phyloP scores from a whole-genome alignment of 805 yeast species.

The Zygoascus flipseniorum region DNA sequence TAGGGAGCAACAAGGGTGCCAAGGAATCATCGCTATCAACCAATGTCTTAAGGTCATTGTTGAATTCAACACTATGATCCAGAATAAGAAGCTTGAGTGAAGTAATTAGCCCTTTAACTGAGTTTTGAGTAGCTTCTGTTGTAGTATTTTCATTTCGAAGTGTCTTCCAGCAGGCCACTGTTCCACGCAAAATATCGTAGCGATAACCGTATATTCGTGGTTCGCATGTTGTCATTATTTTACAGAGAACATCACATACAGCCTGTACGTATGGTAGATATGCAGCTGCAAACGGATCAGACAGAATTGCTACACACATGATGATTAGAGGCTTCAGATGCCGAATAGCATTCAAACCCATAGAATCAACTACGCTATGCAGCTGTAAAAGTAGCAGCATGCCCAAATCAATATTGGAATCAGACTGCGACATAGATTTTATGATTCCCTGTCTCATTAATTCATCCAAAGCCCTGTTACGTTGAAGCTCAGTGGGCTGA shows the following conservation, averaged over 20 bases:
- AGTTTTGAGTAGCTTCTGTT: background rate
- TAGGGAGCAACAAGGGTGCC: background rate
- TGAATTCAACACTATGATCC: background rate
- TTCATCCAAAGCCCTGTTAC: slow-evolving; percentile 19
- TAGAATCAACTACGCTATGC: slow-evolving; percentile 6
- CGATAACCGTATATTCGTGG: slow-evolving; percentile 22
- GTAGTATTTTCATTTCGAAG: slow-evolving; percentile 6
- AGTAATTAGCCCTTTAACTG: background rate
- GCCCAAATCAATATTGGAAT: slow-evolving; percentile 17
- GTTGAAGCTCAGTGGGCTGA: background rate
- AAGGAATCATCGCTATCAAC: background rate
- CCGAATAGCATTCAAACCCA: slow-evolving; percentile 15
- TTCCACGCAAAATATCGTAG: slow-evolving; percentile 22
- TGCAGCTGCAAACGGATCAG: slow-evolving; percentile 25
- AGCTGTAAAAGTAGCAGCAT: slow-evolving; percentile 11
- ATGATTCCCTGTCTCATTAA: slow-evolving; percentile 24
- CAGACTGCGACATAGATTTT: slow-evolving; percentile 18
- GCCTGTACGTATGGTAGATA: slow-evolving; percentile 14
- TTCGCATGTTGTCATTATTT: slow-evolving; percentile 16
- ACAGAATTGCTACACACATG: slow-evolving; percentile 17
- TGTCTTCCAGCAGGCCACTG: slow-evolving; percentile 15
- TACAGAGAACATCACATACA: slow-evolving; percentile 11
- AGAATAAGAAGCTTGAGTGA: background rate
- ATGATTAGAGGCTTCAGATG: slow-evolving; percentile 20
- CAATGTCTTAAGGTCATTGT: background rate